Evolutionary conservation across 1,284 basidiomycete genomes (phyloP).

Genomic region (Agaricales sp.): DNA sequence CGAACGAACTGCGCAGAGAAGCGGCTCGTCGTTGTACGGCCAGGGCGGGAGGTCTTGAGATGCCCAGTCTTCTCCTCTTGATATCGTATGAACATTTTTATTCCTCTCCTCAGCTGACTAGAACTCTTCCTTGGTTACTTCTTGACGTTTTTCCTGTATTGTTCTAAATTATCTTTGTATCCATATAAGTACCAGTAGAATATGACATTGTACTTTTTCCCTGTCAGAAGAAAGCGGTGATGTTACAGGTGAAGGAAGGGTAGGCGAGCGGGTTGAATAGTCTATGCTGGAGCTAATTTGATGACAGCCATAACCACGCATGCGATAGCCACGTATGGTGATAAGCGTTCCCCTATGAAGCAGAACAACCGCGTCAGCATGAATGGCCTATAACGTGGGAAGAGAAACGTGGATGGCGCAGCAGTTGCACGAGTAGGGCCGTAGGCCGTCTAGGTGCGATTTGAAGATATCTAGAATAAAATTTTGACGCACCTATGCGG

Average conservation of each 20-base stretch:
- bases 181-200: not conserved
- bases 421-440: not conserved
- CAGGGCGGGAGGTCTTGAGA: not conserved
- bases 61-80: not conserved
- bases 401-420: not conserved
- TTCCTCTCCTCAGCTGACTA: too few species aligned
- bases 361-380: not conserved
- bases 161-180: not conserved
- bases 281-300: constrained; percentile 36
- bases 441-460: not conserved
- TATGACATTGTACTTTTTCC: not conserved
- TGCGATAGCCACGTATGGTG: constrained; percentile 75
- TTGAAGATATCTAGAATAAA: too few species aligned
- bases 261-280: not conserved
- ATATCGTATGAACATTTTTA: too few species aligned
- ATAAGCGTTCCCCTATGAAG: constrained; percentile 62
- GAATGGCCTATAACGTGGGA: too few species aligned
- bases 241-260: not conserved
- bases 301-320: constrained; percentile 75
- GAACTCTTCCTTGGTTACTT: not conserved
- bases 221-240: not conserved
- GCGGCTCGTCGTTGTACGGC: not conserved
- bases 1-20: constrained; percentile 46
- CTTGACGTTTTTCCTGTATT: not conserved
- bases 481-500: constrained; percentile 75